Conservation (phyloP, 192 early-diverging fungal genomes). For the Chytriomyces hyalinus region DNA sequence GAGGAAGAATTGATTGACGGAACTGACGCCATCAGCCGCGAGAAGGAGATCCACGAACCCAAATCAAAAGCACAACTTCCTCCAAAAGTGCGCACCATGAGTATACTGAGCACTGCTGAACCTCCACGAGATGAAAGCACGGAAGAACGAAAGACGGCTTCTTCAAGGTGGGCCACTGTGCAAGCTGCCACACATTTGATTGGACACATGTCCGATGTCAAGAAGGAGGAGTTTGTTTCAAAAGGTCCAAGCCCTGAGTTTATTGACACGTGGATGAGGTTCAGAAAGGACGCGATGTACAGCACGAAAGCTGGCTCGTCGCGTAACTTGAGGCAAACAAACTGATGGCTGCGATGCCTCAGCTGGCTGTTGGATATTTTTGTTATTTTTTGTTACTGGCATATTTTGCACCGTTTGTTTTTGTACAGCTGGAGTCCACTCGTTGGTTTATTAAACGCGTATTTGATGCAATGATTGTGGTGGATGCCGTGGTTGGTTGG, state of each 20-base stretch:
- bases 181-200: slow-evolving; percentile 49
- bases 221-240: slow-evolving; percentile 35
- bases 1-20: not conserved
- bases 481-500: too few relatives aligned
- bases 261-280: slow-evolving; percentile 51
- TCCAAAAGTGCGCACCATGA: slow-evolving; percentile 26
- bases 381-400: not conserved
- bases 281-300: slow-evolving; percentile 42
- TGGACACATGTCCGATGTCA: slow-evolving; percentile 46
- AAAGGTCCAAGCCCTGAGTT: slow-evolving; percentile 45
- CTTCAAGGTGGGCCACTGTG: slow-evolving; percentile 47
- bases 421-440: not conserved
- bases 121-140: not conserved
- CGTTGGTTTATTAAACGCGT: too few relatives aligned
- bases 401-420: not conserved
- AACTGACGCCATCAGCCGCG: not conserved
- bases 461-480: too few relatives aligned
- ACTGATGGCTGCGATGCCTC: not conserved
- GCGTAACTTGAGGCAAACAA: not conserved
- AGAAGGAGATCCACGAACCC: not conserved
- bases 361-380: not conserved
- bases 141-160: slow-evolving; percentile 6
- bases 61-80: not conserved
- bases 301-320: slow-evolving; percentile 8
- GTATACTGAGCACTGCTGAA: slow-evolving; percentile 18